Conservation (phyloP, 1,284 basidiomycete species). For the Tilletia horrida region DNA sequence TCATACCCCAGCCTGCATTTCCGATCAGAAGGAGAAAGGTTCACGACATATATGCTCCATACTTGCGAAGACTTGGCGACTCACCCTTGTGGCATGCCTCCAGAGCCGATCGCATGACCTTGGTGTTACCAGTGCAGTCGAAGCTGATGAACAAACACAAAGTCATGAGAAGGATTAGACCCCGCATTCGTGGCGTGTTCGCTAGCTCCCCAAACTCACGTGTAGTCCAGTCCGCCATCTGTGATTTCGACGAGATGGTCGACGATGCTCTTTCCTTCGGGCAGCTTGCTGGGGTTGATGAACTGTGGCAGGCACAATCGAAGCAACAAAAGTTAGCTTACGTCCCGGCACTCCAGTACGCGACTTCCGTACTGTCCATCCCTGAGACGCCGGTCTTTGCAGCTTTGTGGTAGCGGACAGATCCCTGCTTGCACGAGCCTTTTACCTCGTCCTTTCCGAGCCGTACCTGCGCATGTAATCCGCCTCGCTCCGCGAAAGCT, state of each 20-base stretch:
- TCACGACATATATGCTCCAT: too few relatives aligned
- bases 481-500: too few relatives aligned
- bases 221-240: conserved; percentile 95
- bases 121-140: conserved; percentile 92
- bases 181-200: conserved; percentile 92
- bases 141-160: conserved; percentile 16
- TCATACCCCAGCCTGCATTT: conserved; percentile 58
- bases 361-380: too few relatives aligned
- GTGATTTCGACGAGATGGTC: conserved; percentile 87
- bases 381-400: too few relatives aligned
- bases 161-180: conserved; percentile 92
- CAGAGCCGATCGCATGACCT: conserved; percentile 91
- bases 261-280: conserved; percentile 67
- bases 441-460: too few relatives aligned
- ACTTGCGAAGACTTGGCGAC: too few relatives aligned
- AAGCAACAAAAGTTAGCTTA: background rate
- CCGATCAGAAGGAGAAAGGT: background rate
- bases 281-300: conserved; percentile 75
- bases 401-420: too few relatives aligned
- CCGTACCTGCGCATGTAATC: too few relatives aligned
- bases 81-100: conserved; percentile 87
- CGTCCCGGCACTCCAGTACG: too few relatives aligned
- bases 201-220: conserved; percentile 90
- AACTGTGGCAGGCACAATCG: conserved; percentile 59
- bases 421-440: too few relatives aligned